A percentile compares a stretch with the other conserved stretches of the same genome.
phyloP scores from a whole-genome alignment of 2,329 filamentous ascomycete species.

The Xylaria sp. region DNA sequence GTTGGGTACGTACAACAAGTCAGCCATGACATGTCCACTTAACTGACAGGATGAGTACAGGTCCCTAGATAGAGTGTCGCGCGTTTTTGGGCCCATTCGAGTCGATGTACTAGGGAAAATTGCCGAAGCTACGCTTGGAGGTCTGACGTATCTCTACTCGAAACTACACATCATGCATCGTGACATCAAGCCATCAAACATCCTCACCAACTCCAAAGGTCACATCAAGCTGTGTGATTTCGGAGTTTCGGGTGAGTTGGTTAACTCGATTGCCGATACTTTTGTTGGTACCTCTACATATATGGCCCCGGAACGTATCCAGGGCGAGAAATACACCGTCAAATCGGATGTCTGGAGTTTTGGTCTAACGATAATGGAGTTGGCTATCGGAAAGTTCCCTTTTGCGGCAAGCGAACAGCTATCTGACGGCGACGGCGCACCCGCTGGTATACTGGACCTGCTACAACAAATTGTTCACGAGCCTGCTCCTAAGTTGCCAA shows the following conservation, averaged over 20 bases:
- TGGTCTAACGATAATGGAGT: constrained; percentile 92
- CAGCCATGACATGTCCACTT: constrained; percentile 11
- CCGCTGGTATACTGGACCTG: constrained; percentile 94
- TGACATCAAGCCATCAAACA: constrained; percentile 98
- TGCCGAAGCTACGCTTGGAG: constrained; percentile 91
- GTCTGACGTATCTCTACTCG: constrained; percentile 93
- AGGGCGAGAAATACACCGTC: constrained; percentile 95
- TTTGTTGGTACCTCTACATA: constrained; percentile 99
- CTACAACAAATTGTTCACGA: constrained; percentile 98
- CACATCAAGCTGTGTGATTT: constrained; percentile 99
- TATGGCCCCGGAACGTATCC: constrained; percentile 98
- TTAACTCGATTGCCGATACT: constrained; percentile 97
- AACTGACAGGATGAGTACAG: constrained; percentile 59
- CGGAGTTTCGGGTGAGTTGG: constrained; percentile 96
- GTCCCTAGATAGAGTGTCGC: constrained; percentile 91
- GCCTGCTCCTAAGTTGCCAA: constrained; percentile 89
- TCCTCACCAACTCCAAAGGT: constrained; percentile 92
- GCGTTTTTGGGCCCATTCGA: constrained; percentile 92
- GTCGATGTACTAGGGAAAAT: constrained; percentile 98
- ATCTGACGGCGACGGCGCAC: constrained; percentile 80
- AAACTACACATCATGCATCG: constrained; percentile 98
- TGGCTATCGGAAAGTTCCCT: constrained; percentile 96
- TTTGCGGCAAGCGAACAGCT: constrained; percentile 80
- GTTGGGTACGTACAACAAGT: constrained; percentile 77
- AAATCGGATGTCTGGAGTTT: constrained; percentile 99